Evolutionary conservation across 345 rosid species (phyloP).

Genomic region (Linum trigynum): DNA sequence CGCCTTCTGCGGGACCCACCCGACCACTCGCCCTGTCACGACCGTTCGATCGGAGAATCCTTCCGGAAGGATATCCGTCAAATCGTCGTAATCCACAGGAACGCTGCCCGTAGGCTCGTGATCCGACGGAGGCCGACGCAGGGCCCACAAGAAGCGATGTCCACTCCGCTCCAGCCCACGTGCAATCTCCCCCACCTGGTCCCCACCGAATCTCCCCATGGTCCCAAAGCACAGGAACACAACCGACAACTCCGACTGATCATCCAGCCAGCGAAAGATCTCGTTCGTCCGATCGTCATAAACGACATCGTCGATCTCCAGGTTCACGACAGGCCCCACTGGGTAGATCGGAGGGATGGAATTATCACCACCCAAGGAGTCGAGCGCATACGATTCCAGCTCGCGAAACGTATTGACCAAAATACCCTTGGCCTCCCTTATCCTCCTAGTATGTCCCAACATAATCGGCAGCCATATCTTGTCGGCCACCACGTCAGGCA

Average conservation of each 20-base stretch:
- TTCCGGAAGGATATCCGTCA: background rate
- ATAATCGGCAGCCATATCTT: background rate
- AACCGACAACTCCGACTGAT: background rate
- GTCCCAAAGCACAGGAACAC: conserved; percentile 14
- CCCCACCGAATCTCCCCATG: background rate
- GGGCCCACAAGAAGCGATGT: background rate
- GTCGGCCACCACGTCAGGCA: background rate
- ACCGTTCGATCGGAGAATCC: background rate
- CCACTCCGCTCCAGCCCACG: background rate
- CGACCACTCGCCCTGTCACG: background rate
- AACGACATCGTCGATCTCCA: background rate
- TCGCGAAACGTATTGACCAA: conserved; percentile 9
- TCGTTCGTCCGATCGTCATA: background rate
- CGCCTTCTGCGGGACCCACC: background rate
- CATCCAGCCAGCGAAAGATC: conserved; percentile 8
- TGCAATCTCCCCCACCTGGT: conserved; percentile 2
- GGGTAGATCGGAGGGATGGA: conserved; percentile 5
- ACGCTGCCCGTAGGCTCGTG: background rate
- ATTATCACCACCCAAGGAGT: background rate
- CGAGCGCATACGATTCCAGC: conserved; percentile 11
- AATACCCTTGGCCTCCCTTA: conserved; percentile 6
- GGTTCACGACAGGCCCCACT: conserved; percentile 9
- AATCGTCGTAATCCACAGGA: too few relatives aligned
- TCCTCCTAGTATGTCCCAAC: background rate
- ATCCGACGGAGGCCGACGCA: background rate